phyloP scores from a whole-genome alignment of 164 flowering plant genomes.

The Tetracentron sinense region DNA sequence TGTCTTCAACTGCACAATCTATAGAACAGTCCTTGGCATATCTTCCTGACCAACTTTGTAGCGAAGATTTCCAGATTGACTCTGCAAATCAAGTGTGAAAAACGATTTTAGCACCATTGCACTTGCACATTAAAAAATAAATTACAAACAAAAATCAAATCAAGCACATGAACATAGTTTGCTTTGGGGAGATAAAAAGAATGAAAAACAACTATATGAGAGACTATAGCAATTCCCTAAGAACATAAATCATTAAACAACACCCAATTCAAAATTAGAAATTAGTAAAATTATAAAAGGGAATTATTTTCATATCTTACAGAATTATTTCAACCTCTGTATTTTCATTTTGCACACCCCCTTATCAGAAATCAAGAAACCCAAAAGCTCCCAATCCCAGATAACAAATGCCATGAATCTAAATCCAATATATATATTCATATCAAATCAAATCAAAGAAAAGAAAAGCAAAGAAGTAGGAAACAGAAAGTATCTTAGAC shows the following conservation, averaged over 20 bases:
- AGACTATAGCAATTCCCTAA: too few species aligned
- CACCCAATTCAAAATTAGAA: background rate
- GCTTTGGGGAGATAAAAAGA: too few species aligned
- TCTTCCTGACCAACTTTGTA: constrained; percentile 24
- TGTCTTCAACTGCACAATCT: constrained; percentile 11
- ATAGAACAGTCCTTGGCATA: constrained; percentile 22
- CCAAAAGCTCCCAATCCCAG: background rate
- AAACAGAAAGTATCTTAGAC: too few species aligned
- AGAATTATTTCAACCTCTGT: too few species aligned
- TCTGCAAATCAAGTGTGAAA: constrained; percentile 26
- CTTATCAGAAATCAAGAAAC: background rate
- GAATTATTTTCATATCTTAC: too few species aligned
- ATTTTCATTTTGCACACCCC: background rate
- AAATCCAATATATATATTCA: background rate
- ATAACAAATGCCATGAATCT: background rate
- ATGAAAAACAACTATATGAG: too few species aligned
- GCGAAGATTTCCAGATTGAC: constrained; percentile 25
- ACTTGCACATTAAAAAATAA: background rate
- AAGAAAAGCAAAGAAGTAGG: too few species aligned
- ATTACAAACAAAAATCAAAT: background rate
- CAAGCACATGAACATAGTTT: background rate
- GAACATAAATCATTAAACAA: too few species aligned
- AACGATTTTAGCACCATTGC: background rate
- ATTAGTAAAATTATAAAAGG: too few species aligned
- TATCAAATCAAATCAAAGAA: too few species aligned